Percentiles rank a stretch among this genome's conserved stretches.
Evolutionary conservation across 2,329 filamentous ascomycete genomes (phyloP).

Genomic region (Talaromyces amestolkiae): DNA sequence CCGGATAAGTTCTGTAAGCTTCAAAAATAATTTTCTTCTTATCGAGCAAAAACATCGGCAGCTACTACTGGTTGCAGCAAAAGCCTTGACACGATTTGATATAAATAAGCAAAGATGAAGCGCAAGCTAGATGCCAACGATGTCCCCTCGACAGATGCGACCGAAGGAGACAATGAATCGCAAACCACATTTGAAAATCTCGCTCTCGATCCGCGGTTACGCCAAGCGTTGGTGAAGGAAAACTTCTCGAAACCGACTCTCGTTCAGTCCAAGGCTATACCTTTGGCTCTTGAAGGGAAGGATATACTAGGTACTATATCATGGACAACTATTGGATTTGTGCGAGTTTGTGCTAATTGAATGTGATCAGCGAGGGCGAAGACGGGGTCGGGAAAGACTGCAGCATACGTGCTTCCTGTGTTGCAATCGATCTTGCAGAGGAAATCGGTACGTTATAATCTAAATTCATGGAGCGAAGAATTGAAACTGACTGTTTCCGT

Average conservation of each 20-base stretch:
- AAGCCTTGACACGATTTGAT: background rate
- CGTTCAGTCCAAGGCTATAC: slow-evolving; percentile 84
- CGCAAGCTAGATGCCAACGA: slow-evolving; percentile 51
- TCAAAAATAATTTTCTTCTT: slow-evolving; percentile 17
- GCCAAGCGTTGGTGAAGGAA: slow-evolving; percentile 81
- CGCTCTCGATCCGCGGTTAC: slow-evolving; percentile 76
- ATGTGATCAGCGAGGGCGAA: slow-evolving; percentile 69
- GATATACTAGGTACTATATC: slow-evolving; percentile 66
- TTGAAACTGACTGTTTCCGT: background rate
- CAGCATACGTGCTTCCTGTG: slow-evolving; percentile 90
- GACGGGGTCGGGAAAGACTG: slow-evolving; percentile 95
- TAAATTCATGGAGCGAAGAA: background rate
- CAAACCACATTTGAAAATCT: slow-evolving; percentile 68
- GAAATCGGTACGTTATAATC: slow-evolving; percentile 57
- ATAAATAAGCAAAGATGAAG: slow-evolving; percentile 40
- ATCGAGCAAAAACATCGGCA: slow-evolving; percentile 1
- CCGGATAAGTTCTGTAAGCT: slow-evolving; percentile 19
- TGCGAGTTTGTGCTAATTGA: slow-evolving; percentile 22
- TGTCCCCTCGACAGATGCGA: slow-evolving; percentile 41
- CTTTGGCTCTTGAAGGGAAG: slow-evolving; percentile 78
- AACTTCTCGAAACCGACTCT: slow-evolving; percentile 83
- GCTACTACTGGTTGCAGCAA: background rate
- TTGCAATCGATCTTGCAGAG: slow-evolving; percentile 77
- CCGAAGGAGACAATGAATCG: slow-evolving; percentile 27
- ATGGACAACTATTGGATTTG: too few species aligned